Conservation (phyloP, 805 yeast genomes). For the Saccharomyces cerevisiae region DNA sequence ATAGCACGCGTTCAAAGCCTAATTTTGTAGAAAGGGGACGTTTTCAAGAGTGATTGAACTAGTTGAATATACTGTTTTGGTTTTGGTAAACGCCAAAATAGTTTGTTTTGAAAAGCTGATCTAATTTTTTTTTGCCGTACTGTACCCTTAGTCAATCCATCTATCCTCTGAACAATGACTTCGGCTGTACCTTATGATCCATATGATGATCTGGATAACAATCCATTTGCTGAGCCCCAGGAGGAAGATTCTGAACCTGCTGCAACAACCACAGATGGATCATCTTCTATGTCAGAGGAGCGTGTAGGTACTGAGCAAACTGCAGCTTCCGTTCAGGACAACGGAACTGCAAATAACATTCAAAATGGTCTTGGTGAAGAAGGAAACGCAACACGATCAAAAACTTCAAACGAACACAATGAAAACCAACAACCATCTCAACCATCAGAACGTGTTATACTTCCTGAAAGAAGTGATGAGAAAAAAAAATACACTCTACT, state of each 20-base stretch:
- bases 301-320: constrained; percentile 1
- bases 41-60: not conserved
- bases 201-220: constrained; percentile 49
- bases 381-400: constrained; percentile 6
- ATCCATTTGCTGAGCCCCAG: constrained; percentile 49
- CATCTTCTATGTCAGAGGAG: not conserved
- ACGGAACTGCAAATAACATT: not conserved
- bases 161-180: constrained; percentile 12
- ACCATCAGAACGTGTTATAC: not conserved
- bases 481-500: constrained; percentile 33
- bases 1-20: not conserved
- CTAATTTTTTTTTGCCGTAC: constrained; percentile 27
- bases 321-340: constrained; percentile 1
- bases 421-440: not conserved
- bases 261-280: constrained; percentile 6
- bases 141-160: constrained; percentile 9
- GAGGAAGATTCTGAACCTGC: constrained; percentile 13
- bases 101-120: not conserved
- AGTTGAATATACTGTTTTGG: not conserved
- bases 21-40: not conserved
- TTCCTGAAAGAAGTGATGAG: constrained; percentile 1
- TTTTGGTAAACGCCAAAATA: not conserved
- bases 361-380: not conserved
- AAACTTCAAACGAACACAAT: constrained; percentile 2
- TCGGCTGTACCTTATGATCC: constrained; percentile 10